A percentile compares a stretch with the other conserved stretches of the same genome.
These are phyloP conservation scores for Ogataea dorogensis DNA, from an alignment of 805 yeast genomes.

Conservation along the genomic window DNA sequence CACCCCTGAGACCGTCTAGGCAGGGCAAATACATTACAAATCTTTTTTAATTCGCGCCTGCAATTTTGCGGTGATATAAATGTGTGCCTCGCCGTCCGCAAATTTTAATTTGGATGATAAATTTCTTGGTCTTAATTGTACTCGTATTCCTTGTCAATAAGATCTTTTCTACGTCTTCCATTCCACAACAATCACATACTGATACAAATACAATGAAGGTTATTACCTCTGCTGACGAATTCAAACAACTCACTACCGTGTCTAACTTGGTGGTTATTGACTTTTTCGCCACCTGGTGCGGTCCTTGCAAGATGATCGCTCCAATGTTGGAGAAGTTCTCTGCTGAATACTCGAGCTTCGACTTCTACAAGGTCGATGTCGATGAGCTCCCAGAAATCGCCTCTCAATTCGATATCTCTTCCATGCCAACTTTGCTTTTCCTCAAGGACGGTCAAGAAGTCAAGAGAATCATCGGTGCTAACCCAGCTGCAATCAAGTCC, in stretches of 20 bases:
- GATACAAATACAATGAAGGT: constrained; percentile 44
- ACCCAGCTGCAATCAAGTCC: constrained; percentile 79
- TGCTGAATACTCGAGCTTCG: constrained; percentile 59
- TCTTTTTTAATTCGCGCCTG: constrained; percentile 9
- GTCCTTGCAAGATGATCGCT: constrained; percentile 97
- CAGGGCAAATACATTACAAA: constrained; percentile 6
- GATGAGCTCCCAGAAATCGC: constrained; percentile 80
- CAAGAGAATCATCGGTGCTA: constrained; percentile 84
- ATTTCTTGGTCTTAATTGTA: constrained; percentile 27
- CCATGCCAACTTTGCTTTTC: constrained; percentile 66
- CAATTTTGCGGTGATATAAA: constrained; percentile 1
- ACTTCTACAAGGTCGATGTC: constrained; percentile 88
- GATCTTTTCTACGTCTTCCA: constrained; percentile 20
- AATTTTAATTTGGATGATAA: constrained; percentile 21
- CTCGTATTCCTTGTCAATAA: constrained; percentile 28
- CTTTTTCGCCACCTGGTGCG: constrained; percentile 98
- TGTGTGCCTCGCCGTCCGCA: constrained; percentile 1
- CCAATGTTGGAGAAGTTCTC: constrained; percentile 87
- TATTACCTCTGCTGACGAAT: constrained; percentile 50
- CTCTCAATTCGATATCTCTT: constrained; percentile 53
- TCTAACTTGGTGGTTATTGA: constrained; percentile 82
- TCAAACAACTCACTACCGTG: constrained; percentile 59
- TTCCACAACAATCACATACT: constrained; percentile 7
- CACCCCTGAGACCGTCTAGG: neutral
- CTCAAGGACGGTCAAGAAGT: constrained; percentile 82